Percentiles rank a stretch among this genome's conserved stretches.
Conservation (phyloP, 176 grass and related monocot genomes). For the Raddia distichophylla region DNA sequence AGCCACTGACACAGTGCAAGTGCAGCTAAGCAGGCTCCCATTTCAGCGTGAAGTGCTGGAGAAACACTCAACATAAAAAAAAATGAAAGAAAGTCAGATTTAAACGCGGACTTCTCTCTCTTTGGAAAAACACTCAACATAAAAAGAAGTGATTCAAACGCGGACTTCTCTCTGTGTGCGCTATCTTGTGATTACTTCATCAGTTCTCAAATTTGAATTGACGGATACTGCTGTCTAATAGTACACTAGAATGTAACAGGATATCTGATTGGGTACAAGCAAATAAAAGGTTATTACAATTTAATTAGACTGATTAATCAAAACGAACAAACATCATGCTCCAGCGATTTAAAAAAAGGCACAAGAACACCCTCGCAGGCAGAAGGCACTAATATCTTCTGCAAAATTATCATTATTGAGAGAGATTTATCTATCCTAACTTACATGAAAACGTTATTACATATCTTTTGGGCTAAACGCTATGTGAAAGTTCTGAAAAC, state of each 20-base stretch:
- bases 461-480: neutral
- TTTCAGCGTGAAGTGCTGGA: neutral
- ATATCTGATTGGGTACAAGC: neutral
- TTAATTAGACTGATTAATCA: neutral
- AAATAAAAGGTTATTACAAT: neutral
- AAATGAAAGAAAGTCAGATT: too few relatives aligned
- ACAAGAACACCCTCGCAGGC: neutral
- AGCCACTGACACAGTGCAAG: neutral
- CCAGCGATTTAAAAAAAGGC: neutral
- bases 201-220: neutral
- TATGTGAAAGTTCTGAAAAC: neutral
- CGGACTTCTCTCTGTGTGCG: neutral
- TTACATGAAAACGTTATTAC: neutral
- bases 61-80: neutral
- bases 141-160: neutral
- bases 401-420: too few relatives aligned
- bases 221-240: conserved; percentile 25
- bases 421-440: too few relatives aligned
- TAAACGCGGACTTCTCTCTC: neutral
- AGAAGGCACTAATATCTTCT: too few relatives aligned
- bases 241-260: neutral
- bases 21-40: neutral
- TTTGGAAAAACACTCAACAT: neutral
- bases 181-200: neutral
- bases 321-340: neutral